Percentiles rank a stretch among this genome's conserved stretches.
Evolutionary conservation across 345 rosid species (phyloP).

Genomic region (Zanthoxylum bungeanum): DNA sequence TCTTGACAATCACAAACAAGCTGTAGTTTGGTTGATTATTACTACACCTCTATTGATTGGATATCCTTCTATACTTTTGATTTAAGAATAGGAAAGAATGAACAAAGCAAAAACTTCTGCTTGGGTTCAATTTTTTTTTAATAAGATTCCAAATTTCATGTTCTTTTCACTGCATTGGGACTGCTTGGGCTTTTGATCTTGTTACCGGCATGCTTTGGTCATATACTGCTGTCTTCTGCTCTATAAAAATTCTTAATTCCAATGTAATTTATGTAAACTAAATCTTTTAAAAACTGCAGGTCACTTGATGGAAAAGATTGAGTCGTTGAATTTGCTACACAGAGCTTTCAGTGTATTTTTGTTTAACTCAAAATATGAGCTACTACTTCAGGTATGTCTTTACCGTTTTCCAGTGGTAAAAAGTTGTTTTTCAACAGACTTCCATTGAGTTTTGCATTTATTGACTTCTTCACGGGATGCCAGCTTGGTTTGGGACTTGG

Average conservation of each 20-base stretch:
- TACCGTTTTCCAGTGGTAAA: not conserved
- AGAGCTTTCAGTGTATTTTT: constrained; percentile 98
- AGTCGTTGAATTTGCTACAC: constrained; percentile 71
- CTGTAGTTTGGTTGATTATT: not conserved
- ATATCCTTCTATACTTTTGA: not conserved
- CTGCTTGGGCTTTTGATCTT: not conserved
- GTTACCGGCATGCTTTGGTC: not conserved
- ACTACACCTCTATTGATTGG: not conserved
- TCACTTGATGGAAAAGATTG: constrained; percentile 94
- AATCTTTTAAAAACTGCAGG: constrained; percentile 44
- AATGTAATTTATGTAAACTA: not conserved
- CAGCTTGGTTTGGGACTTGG: too few relatives aligned
- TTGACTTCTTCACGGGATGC: not conserved
- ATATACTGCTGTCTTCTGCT: not conserved
- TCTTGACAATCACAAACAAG: not conserved
- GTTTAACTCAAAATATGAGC: constrained; percentile 89
- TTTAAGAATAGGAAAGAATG: not conserved
- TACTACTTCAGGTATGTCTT: constrained; percentile 83
- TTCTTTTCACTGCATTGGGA: not conserved
- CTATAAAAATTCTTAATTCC: not conserved
- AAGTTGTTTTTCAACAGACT: not conserved
- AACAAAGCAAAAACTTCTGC: not conserved
- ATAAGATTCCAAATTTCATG: not conserved
- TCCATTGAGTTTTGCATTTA: not conserved
- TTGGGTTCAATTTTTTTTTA: not conserved